Base-by-base conservation (phyloP, 2,329 filamentous ascomycete genomes). In the Sphaerulina vaccinii region DNA sequence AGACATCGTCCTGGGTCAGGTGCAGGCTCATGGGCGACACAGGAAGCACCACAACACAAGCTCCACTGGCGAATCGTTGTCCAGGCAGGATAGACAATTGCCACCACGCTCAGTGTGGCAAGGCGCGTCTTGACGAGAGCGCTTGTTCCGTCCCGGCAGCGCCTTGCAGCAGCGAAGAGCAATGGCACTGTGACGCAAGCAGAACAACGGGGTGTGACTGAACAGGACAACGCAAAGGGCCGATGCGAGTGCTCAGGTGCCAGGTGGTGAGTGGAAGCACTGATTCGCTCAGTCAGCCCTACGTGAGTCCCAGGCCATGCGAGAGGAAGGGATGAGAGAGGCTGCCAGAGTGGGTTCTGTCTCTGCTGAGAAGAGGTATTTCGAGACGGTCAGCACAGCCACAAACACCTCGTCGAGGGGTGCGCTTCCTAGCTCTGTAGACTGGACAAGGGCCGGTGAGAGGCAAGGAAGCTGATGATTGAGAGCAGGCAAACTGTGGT, bases 221-320 rank as follows among this genome's bases (percentile, higher is more conserved):
- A 44, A 29, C 29, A 46, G 50, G 51, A 50, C 50, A 54, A 49
- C 56, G 42, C 50, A 42, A 46, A 50, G 38, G 29, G 27, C 47
- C 44, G 44, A 57, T 55, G 56, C 56, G 54, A 54, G 56, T 52
- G 55, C 27, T n/a, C n/a, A n/a, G n/a, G 42, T 18, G 46, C 40
- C 43, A 23, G 48, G 41, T 22, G 40, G 24, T 35, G 49, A 38
- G 43, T 40, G 42, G 39, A 45, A 47, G 40, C 51, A 54, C 44
- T 51, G 52, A 55, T 58, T 49, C 50, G 55, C 50, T 54, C 48
- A 15, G 13, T 43, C 57, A 59, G 57, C 57, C 54, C 48, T 55
- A 56, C 56, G 27, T 3, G 10, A 40, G 41, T 46, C 36, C 39
- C 46, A 41, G 41, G 55, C 51, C 47, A 52, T 57, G 51, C 51